A percentile compares a stretch with the other conserved stretches of the same genome.
phyloP scores from a whole-genome alignment of 108 stramenopile species.

The Cyclostephanos invisitatus region DNA sequence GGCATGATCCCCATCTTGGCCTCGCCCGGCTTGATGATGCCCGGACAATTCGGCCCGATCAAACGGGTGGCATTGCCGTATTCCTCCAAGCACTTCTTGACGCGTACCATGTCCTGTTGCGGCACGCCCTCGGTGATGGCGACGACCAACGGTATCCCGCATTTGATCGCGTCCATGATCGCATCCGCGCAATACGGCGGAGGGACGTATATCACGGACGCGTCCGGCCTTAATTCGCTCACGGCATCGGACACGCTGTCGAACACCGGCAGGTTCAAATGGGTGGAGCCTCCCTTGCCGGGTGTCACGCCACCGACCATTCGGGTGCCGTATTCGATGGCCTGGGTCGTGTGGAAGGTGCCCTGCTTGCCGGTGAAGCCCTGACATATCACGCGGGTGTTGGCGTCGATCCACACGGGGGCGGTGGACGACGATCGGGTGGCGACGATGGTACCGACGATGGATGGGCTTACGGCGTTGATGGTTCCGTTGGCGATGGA shows the following conservation, averaged over 20 bases:
- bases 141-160: conserved; percentile 97
- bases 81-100: conserved; percentile 84
- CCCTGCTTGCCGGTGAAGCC: conserved; percentile 99
- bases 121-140: conserved; percentile 99
- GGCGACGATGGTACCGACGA: too few species aligned
- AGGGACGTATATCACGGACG: conserved; percentile 99
- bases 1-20: conserved; percentile 99
- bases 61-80: conserved; percentile 84
- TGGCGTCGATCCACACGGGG: conserved; percentile 97
- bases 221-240: conserved; percentile 90
- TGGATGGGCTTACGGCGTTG: too few species aligned
- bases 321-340: conserved; percentile 98
- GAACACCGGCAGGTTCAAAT: conserved; percentile 97
- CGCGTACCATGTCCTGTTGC: conserved; percentile 98
- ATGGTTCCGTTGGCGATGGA: not conserved
- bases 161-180: conserved; percentile 92
- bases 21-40: conserved; percentile 99
- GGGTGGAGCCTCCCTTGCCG: conserved; percentile 92
- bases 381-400: conserved; percentile 97
- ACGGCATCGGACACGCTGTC: conserved; percentile 90
- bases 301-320: conserved; percentile 99
- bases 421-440: conserved; percentile 79
- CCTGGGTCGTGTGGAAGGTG: conserved; percentile 85
- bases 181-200: conserved; percentile 95
- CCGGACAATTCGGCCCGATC: conserved; percentile 99